phyloP scores from a whole-genome alignment of 2,329 filamentous ascomycete genomes.

The Arthrocladium fulminans region DNA sequence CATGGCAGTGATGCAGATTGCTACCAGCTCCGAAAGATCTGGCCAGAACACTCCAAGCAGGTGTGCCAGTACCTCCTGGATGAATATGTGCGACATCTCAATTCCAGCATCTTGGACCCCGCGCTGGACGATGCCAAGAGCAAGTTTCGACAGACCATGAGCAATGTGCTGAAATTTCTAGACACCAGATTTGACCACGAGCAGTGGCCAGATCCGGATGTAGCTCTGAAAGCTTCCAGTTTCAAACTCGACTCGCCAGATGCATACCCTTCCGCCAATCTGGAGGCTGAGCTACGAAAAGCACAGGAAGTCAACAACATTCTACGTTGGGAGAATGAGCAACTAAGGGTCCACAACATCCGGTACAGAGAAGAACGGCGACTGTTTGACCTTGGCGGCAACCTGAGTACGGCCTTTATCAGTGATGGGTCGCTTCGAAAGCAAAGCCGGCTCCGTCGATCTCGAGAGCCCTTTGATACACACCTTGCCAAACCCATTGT shows the following conservation, averaged over 20 bases:
- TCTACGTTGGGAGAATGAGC: neutral
- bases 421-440: neutral
- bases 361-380: conserved; percentile 1
- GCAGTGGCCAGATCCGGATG: neutral
- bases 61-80: neutral
- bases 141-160: neutral
- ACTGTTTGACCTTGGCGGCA: neutral
- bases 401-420: neutral
- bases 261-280: neutral
- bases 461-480: too few relatives aligned
- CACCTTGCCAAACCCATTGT: too few relatives aligned
- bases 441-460: neutral
- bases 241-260: too few relatives aligned
- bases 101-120: neutral
- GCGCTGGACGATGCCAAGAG: neutral
- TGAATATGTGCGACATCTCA: neutral
- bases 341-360: neutral
- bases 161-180: neutral
- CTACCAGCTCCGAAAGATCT: conserved; percentile 4
- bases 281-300: neutral
- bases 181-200: neutral
- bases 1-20: neutral
- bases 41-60: neutral
- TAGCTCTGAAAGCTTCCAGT: neutral
- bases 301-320: neutral